Evolutionary conservation across 306 rosid species (phyloP), one percentile per base, ranked within the genome.

Genomic region (Prinsepia uniflora): DNA sequence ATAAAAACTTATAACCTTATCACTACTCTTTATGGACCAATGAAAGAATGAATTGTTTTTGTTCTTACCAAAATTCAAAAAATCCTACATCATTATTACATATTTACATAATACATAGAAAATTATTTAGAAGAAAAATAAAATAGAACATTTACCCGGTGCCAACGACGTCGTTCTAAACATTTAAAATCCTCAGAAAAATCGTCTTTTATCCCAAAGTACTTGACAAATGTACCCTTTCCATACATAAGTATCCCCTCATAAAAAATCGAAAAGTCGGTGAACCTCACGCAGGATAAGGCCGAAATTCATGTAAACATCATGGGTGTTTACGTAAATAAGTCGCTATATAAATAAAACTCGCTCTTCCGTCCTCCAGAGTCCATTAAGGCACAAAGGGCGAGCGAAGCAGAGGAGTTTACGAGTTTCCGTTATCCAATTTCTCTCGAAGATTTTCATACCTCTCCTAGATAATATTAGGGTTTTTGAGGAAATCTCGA

Each of bases 401-500:
- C 89, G 84, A 83, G 78, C 82, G 88, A 78, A 88, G 84, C 92
- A 82, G 85, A 81, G 89, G 63, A 84, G 76, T 80, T 87, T 76
- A 86, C 86, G 94, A 84, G 65, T 80, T 89, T 81, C 95, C 87
- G 91, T 90, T 86, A 87, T 84, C 92, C 92, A 86, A 71, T 73
- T 61, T 70, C 78, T 79, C 79, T 80, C 80, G 9, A 24, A 30
- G 46, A 65, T n/a, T 78, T 47, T 73, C 63, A 73, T 77, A 73
- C 36, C 36, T 63, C 36, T 24, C 10, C 14, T 80, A 46, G 57
- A 68, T 66, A 82, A 68, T 81, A 80, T 30, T 20, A 80, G 97
- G 96, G 91, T 80, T 90, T 90, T 82, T 55, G 76, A 34, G 10
- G 65, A 60, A 74, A 59, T 76, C 84, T 69, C 63, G 60, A 67